Conservation (phyloP, 169 alveolate genomes). For the Plasmodium fragile region DNA sequence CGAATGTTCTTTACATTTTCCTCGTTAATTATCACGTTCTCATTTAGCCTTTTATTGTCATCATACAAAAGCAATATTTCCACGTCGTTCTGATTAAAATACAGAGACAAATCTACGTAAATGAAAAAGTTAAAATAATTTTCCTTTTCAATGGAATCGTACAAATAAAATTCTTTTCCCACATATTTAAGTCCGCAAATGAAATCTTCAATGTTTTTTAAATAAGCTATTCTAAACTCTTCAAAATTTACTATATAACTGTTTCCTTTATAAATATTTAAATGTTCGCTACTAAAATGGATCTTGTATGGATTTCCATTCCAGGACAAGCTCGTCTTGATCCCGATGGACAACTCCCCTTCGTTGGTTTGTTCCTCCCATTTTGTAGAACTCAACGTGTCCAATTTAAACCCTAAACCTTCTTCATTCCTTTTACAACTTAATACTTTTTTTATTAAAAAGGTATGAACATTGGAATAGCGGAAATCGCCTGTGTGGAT, state of each 20-base stretch:
- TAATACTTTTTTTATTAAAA: slow-evolving; percentile 64
- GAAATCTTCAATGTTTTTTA: slow-evolving; percentile 28
- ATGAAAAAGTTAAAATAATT: slow-evolving; percentile 49
- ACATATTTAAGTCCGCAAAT: slow-evolving; percentile 9
- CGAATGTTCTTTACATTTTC: slow-evolving; percentile 57
- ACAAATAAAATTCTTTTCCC: slow-evolving; percentile 38
- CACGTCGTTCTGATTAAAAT: slow-evolving; percentile 62
- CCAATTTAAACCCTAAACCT: not conserved
- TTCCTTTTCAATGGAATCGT: slow-evolving; percentile 42
- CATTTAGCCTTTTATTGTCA: slow-evolving; percentile 15
- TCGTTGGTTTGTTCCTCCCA: not conserved
- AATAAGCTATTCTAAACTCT: slow-evolving; percentile 45
- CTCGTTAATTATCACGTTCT: slow-evolving; percentile 14
- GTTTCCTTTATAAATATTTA: slow-evolving; percentile 22
- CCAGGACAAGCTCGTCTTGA: not conserved
- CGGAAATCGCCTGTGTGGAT: slow-evolving; percentile 77
- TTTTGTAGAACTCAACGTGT: not conserved
- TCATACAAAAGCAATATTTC: slow-evolving; percentile 30
- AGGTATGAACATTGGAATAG: slow-evolving; percentile 65
- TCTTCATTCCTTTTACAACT: not conserved
- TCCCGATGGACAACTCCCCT: not conserved
- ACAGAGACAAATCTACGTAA: slow-evolving; percentile 44
- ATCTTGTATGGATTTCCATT: slow-evolving; percentile 13
- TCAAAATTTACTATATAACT: slow-evolving; percentile 33
- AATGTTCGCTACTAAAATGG: not conserved